Conservation (phyloP, 2,329 filamentous ascomycete genomes). For the Ustilaginoidea virens region DNA sequence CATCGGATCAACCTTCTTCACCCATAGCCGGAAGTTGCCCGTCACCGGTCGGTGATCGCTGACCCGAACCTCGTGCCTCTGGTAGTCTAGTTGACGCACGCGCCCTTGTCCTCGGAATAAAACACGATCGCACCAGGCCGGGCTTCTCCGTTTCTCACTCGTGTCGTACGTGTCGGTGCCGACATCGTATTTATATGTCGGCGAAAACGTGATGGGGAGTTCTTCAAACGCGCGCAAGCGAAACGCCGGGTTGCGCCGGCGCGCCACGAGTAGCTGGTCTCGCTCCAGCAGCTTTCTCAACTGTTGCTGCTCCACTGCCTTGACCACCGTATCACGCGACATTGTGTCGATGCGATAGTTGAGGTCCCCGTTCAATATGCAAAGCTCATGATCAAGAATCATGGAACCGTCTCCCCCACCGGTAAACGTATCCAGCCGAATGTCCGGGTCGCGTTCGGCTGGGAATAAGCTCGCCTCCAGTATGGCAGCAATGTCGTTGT, state of each 20-base stretch:
- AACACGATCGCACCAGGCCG: constrained; percentile 91
- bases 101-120: constrained; percentile 71
- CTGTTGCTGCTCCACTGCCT: constrained; percentile 68
- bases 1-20: constrained; percentile 65
- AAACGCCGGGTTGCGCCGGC: constrained; percentile 80
- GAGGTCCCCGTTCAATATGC: constrained; percentile 85
- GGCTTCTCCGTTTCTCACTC: constrained; percentile 84
- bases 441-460: constrained; percentile 47
- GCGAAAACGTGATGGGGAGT: constrained; percentile 76
- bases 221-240: constrained; percentile 83
- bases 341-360: constrained; percentile 98
- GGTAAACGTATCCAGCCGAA: constrained; percentile 63
- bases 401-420: constrained; percentile 90
- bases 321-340: constrained; percentile 82
- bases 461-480: constrained; percentile 69
- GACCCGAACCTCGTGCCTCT: constrained; percentile 73
- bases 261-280: constrained; percentile 81
- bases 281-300: constrained; percentile 76
- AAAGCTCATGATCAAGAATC: constrained; percentile 96
- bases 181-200: constrained; percentile 98
- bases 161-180: constrained; percentile 89
- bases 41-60: constrained; percentile 92
- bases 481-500: constrained; percentile 84
- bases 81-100: constrained; percentile 78
- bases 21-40: constrained; percentile 63